These are phyloP conservation scores for Lepidium campestre DNA, from an alignment of 441 rosid species.

Conservation along the genomic window DNA sequence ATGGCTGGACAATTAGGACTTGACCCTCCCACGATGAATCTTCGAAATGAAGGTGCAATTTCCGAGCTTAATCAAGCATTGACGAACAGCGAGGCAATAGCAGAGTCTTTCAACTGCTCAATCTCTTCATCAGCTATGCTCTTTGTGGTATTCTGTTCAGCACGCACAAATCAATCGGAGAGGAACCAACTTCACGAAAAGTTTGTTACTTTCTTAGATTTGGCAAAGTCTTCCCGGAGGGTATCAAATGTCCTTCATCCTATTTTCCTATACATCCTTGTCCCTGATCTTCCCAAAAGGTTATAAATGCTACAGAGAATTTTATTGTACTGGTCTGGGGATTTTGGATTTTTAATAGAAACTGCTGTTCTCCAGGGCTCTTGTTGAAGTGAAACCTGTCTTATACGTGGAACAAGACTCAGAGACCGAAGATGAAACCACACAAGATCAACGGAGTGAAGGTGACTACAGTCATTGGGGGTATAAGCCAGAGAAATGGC, in stretches of 20 bases:
- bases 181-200: constrained; percentile 55
- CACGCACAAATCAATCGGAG: constrained; percentile 44
- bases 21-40: constrained; percentile 81
- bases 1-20: constrained; percentile 99
- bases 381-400: constrained; percentile 86
- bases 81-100: constrained; percentile 86
- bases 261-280: constrained; percentile 55
- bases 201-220: constrained; percentile 43
- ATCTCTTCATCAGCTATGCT: constrained; percentile 59
- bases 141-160: constrained; percentile 74
- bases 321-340: background rate
- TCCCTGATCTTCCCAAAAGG: constrained; percentile 87
- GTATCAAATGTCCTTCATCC: constrained; percentile 37
- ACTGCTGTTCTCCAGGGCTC: constrained; percentile 50
- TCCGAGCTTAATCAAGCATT: constrained; percentile 82
- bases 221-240: constrained; percentile 37
- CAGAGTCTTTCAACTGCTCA: constrained; percentile 66
- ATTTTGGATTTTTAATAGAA: background rate
- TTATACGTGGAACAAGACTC: constrained; percentile 49
- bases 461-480: constrained; percentile 35
- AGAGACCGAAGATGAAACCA: constrained; percentile 30
- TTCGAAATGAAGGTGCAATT: constrained; percentile 51
- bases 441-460: constrained; percentile 19
- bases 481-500: constrained; percentile 73
- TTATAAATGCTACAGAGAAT: constrained; percentile 4